Evolutionary conservation across 345 rosid species (phyloP).

Genomic region (Passiflora organensis): DNA sequence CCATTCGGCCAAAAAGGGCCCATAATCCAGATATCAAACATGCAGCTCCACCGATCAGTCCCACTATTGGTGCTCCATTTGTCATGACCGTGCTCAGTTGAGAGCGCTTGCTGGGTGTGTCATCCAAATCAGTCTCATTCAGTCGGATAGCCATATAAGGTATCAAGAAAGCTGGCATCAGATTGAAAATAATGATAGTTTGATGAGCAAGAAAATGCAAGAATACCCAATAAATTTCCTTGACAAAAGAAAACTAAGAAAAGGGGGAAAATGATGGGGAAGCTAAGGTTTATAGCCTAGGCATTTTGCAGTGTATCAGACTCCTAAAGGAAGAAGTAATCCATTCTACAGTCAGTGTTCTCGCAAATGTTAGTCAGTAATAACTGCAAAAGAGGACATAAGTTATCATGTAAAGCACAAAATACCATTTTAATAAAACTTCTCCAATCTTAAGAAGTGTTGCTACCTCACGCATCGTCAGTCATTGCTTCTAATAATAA

Average conservation of each 20-base stretch:
- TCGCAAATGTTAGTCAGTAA: neutral
- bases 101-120: slow-evolving; percentile 40
- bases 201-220: neutral
- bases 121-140: slow-evolving; percentile 38
- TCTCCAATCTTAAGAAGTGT: neutral
- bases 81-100: slow-evolving; percentile 63
- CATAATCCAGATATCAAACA: slow-evolving; percentile 63
- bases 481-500: too few relatives aligned
- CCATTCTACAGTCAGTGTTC: neutral
- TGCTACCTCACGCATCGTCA: too few relatives aligned
- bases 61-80: slow-evolving; percentile 63
- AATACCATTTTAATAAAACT: neutral
- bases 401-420: neutral
- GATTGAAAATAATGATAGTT: neutral
- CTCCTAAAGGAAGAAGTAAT: neutral
- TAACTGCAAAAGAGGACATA: neutral
- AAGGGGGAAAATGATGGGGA: too few relatives aligned
- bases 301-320: neutral
- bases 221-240: neutral
- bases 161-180: slow-evolving; percentile 64
- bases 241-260: neutral
- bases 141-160: slow-evolving; percentile 94
- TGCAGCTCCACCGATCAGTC: slow-evolving; percentile 64
- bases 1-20: slow-evolving; percentile 68
- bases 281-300: neutral